These are phyloP conservation scores for Bauhinia variegata DNA, from an alignment of 306 rosid genomes.

Conservation along the genomic window DNA sequence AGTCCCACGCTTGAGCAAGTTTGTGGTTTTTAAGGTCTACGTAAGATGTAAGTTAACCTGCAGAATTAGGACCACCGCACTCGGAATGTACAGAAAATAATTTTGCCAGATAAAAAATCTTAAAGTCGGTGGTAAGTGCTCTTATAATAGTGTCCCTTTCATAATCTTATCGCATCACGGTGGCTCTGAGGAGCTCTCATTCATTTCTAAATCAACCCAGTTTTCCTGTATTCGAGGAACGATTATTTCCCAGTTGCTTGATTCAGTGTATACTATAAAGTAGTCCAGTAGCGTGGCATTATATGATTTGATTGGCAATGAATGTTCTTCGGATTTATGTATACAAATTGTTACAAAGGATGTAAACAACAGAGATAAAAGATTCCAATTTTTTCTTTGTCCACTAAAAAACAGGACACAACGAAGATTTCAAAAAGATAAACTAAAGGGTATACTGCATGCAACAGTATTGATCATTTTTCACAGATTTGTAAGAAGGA, in stretches of 20 bases:
- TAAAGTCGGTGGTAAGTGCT: neutral
- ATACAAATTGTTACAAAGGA: too few relatives aligned
- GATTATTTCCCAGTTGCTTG: neutral
- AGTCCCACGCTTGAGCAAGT: too few relatives aligned
- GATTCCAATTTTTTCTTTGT: slow-evolving; percentile 1
- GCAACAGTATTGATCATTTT: too few relatives aligned
- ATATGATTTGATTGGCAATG: neutral
- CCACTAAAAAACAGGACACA: neutral
- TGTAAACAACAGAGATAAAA: neutral
- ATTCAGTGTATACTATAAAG: too few relatives aligned
- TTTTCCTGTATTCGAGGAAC: neutral
- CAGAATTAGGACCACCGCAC: too few relatives aligned
- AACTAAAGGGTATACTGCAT: too few relatives aligned
- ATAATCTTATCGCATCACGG: slow-evolving; percentile 6
- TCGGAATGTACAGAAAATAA: too few relatives aligned
- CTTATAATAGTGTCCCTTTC: slow-evolving; percentile 14
- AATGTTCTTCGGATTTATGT: neutral
- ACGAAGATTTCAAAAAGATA: too few relatives aligned
- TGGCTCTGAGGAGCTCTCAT: slow-evolving; percentile 1
- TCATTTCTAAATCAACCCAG: neutral
- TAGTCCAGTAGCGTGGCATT: too few relatives aligned
- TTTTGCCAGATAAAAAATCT: too few relatives aligned
- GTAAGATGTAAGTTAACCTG: too few relatives aligned
- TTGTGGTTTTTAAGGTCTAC: too few relatives aligned
- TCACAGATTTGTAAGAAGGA: neutral